phyloP scores from a whole-genome alignment of 768 basidiomycete genomes.

The Cyathus striatus region DNA sequence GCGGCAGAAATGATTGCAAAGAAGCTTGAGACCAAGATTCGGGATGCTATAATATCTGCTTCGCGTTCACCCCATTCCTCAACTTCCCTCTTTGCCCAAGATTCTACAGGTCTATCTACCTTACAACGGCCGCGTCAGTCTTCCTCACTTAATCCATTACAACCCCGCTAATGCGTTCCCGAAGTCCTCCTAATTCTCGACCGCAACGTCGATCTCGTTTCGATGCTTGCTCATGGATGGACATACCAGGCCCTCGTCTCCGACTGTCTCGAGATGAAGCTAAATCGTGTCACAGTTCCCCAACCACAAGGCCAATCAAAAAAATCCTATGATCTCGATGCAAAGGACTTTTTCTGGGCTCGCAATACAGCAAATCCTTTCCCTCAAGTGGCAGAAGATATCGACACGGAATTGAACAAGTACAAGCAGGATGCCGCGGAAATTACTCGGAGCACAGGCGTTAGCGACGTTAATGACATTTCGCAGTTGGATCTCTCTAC shows the following conservation, averaged over 20 bases:
- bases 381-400: slow-evolving; percentile 97
- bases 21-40: slow-evolving; percentile 87
- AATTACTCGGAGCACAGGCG: slow-evolving; percentile 92
- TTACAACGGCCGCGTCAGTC: slow-evolving; percentile 81
- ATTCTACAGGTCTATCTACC: slow-evolving; percentile 77
- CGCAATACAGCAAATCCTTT: slow-evolving; percentile 95
- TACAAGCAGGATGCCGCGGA: slow-evolving; percentile 97
- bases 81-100: slow-evolving; percentile 70
- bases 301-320: slow-evolving; percentile 64
- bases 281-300: slow-evolving; percentile 88
- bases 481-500: slow-evolving; percentile 93
- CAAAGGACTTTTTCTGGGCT: slow-evolving; percentile 99
- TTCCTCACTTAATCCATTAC: background rate
- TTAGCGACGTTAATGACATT: slow-evolving; percentile 94
- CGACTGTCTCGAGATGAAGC: slow-evolving; percentile 94
- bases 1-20: slow-evolving; percentile 99
- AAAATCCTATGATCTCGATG: slow-evolving; percentile 89
- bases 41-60: slow-evolving; percentile 74
- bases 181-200: slow-evolving; percentile 91
- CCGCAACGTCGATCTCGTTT: slow-evolving; percentile 89
- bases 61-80: slow-evolving; percentile 53
- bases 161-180: slow-evolving; percentile 6
- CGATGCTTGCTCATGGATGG: slow-evolving; percentile 96
- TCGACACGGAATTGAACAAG: slow-evolving; percentile 85
- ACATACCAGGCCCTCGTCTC: slow-evolving; percentile 98